phyloP scores from a whole-genome alignment of 78 protist genomes.

The Anaeramoeba flamelloides region DNA sequence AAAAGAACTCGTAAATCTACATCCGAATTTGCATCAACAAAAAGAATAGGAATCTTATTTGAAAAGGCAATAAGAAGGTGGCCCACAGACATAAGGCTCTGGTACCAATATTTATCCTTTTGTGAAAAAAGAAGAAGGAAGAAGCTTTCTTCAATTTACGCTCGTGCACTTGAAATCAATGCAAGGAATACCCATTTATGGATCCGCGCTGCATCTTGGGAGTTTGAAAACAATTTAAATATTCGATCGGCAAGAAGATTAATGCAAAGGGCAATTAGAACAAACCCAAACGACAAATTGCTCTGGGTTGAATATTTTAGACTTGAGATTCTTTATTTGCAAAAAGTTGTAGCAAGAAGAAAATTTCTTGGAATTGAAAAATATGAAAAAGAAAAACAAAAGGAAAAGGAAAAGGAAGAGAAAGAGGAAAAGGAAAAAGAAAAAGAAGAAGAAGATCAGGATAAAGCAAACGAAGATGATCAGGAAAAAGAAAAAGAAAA shows the following conservation, averaged over 20 bases:
- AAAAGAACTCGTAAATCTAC: neutral
- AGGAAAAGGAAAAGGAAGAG: neutral
- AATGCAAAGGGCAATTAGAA: neutral
- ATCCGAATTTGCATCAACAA: neutral
- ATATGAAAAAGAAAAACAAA: neutral
- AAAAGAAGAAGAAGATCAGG: neutral
- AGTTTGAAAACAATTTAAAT: neutral
- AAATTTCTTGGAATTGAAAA: too few relatives aligned
- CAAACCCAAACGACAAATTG: neutral
- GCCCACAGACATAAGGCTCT: neutral
- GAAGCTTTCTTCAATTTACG: neutral
- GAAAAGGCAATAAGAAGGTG: neutral
- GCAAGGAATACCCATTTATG: neutral
- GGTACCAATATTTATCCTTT: neutral
- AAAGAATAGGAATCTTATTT: neutral
- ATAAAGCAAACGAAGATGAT: neutral
- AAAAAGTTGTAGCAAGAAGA: too few relatives aligned
- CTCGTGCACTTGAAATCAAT: neutral
- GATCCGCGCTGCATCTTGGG: neutral
- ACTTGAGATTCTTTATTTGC: neutral
- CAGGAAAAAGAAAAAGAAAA: neutral
- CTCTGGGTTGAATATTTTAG: neutral
- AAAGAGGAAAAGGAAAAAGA: neutral
- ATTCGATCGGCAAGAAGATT: neutral
- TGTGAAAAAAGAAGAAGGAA: neutral